Evolutionary conservation across 1,284 basidiomycete species (phyloP).

Genomic region (Takashimella koratensis): DNA sequence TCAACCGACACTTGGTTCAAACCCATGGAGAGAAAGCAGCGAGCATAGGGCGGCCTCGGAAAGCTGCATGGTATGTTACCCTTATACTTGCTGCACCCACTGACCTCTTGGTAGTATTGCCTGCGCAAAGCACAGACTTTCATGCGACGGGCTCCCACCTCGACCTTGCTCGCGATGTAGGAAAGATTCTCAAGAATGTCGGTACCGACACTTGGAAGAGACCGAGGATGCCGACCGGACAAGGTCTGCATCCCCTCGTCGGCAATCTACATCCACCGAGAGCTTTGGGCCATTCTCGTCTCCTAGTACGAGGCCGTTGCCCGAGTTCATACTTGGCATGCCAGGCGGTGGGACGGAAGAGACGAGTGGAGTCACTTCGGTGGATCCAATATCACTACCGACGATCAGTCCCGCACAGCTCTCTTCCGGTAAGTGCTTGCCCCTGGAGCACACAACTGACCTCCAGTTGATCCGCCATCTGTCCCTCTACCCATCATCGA

Average conservation of each 20-base stretch:
- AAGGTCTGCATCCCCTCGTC: background rate
- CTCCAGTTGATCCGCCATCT: too few species aligned
- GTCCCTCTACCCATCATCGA: too few species aligned
- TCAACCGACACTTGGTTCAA: slow-evolving; percentile 18
- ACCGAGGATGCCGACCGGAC: background rate
- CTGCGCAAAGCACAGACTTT: slow-evolving; percentile 9
- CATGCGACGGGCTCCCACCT: slow-evolving; percentile 15
- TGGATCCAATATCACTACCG: background rate
- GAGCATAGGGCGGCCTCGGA: slow-evolving; percentile 15
- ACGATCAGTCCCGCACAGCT: background rate
- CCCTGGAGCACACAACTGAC: too few species aligned
- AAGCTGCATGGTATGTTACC: slow-evolving; percentile 15
- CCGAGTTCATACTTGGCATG: too few species aligned
- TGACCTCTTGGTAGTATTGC: slow-evolving; percentile 10
- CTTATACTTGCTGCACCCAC: background rate
- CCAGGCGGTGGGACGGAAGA: too few species aligned
- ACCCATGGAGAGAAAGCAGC: slow-evolving; percentile 16
- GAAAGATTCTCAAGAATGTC: slow-evolving; percentile 1
- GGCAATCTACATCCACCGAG: background rate
- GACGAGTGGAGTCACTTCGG: background rate
- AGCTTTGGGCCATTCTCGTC: background rate
- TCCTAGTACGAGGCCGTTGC: too few species aligned
- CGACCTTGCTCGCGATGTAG: slow-evolving; percentile 12
- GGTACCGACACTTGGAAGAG: slow-evolving; percentile 13
- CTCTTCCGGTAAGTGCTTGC: background rate